These are phyloP conservation scores for Phylloporus scabripes DNA, from an alignment of 768 basidiomycete species.

Conservation along the genomic window DNA sequence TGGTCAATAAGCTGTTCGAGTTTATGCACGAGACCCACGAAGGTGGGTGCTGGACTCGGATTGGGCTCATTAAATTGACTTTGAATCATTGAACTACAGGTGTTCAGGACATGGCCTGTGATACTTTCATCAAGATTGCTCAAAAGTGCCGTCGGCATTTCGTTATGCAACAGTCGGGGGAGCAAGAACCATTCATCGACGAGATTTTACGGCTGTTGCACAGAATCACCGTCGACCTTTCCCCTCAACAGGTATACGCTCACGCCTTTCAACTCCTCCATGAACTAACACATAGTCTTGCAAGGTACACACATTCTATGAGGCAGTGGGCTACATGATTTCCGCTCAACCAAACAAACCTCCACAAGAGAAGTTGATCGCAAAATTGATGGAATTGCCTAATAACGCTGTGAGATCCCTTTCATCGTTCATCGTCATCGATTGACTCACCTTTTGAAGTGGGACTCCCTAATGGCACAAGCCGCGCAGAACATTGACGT, in stretches of 20 bases:
- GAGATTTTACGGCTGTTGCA: conserved; percentile 91
- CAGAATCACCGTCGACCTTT: conserved; percentile 90
- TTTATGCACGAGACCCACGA: conserved; percentile 99
- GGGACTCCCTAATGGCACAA: conserved; percentile 96
- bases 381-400: conserved; percentile 94
- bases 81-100: conserved; percentile 39
- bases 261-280: background rate
- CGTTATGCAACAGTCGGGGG: conserved; percentile 96
- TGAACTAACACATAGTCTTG: conserved; percentile 8
- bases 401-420: conserved; percentile 79
- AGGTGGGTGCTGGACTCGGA: conserved; percentile 38
- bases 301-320: conserved; percentile 94
- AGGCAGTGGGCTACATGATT: conserved; percentile 99
- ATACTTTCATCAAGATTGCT: conserved; percentile 99
- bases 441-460: conserved; percentile 43
- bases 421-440: background rate
- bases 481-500: conserved; percentile 92
- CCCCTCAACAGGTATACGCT: conserved; percentile 66
- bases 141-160: conserved; percentile 98
- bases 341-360: conserved; percentile 98
- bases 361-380: conserved; percentile 91
- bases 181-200: conserved; percentile 96
- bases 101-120: conserved; percentile 99
- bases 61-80: conserved; percentile 1
- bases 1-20: conserved; percentile 98